Conservation (phyloP, 306 rosid genomes). For the Corylus americana region DNA sequence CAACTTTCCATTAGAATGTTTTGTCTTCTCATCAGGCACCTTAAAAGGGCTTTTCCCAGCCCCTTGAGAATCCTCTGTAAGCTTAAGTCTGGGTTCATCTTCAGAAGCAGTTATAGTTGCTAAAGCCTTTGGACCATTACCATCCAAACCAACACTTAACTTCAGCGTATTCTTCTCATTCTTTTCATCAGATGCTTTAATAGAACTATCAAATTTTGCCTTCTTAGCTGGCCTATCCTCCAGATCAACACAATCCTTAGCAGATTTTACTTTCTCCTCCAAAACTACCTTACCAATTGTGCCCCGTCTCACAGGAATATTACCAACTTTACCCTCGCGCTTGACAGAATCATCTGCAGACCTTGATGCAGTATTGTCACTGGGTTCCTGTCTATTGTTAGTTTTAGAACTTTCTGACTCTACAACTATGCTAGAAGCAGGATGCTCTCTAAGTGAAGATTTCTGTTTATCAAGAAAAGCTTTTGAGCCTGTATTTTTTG, state of each 20-base stretch:
- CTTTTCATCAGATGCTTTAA: constrained; percentile 27
- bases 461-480: constrained; percentile 6
- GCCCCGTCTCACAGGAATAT: neutral
- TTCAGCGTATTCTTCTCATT: constrained; percentile 25
- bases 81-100: constrained; percentile 29
- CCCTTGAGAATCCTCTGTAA: constrained; percentile 30
- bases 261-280: constrained; percentile 26
- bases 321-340: constrained; percentile 26
- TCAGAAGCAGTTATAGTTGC: constrained; percentile 16
- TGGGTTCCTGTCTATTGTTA: constrained; percentile 11
- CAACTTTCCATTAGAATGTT: constrained; percentile 34
- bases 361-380: constrained; percentile 14
- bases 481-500: constrained; percentile 25
- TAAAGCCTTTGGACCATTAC: constrained; percentile 23
- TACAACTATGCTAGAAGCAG: neutral
- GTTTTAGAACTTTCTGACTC: constrained; percentile 19
- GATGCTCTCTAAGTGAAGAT: constrained; percentile 22
- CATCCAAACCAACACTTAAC: constrained; percentile 22
- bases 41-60: constrained; percentile 42
- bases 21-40: constrained; percentile 29
- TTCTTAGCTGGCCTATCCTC: constrained; percentile 49
- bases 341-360: constrained; percentile 31
- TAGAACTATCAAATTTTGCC: constrained; percentile 35
- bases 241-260: constrained; percentile 23
- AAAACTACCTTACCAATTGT: constrained; percentile 1